These are phyloP conservation scores for Acanthamoeba royreba DNA, from an alignment of 208 protist species.

Conservation along the genomic window DNA sequence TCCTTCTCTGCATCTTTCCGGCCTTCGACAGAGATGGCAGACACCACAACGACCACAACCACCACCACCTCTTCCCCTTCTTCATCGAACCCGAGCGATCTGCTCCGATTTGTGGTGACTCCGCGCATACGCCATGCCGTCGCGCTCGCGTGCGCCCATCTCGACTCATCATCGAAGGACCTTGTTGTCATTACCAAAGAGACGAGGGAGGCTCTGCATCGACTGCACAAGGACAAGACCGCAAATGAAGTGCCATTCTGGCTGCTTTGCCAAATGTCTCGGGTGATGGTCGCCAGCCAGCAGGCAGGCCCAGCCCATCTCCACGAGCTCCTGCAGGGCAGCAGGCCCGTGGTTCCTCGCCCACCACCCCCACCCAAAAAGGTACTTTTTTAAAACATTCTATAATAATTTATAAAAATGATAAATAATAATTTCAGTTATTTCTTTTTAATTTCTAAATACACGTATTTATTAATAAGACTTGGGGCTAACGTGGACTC, in stretches of 20 bases:
- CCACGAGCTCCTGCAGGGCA: neutral
- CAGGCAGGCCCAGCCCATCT: neutral
- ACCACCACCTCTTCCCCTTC: too few species aligned
- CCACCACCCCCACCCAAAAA: neutral
- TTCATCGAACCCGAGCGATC: too few species aligned
- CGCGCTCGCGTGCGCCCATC: neutral
- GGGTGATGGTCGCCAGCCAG: neutral
- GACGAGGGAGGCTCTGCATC: neutral
- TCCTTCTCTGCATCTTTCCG: too few species aligned
- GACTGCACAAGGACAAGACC: neutral
- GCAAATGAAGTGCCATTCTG: neutral
- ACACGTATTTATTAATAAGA: too few species aligned
- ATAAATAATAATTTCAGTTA: too few species aligned
- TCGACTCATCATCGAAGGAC: neutral
- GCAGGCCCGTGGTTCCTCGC: neutral
- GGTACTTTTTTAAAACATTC: neutral
- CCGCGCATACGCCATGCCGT: neutral
- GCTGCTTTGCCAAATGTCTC: neutral
- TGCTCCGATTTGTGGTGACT: neutral
- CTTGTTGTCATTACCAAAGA: neutral
- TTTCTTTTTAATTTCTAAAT: too few species aligned
- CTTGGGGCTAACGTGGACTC: too few species aligned
- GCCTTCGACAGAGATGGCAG: too few species aligned
- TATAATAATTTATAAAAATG: too few species aligned
- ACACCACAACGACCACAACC: too few species aligned